A percentile compares a stretch with the other conserved stretches of the same genome.
Evolutionary conservation across 2,329 filamentous ascomycete species (phyloP).

Genomic region (Mycosphaerella sp.): DNA sequence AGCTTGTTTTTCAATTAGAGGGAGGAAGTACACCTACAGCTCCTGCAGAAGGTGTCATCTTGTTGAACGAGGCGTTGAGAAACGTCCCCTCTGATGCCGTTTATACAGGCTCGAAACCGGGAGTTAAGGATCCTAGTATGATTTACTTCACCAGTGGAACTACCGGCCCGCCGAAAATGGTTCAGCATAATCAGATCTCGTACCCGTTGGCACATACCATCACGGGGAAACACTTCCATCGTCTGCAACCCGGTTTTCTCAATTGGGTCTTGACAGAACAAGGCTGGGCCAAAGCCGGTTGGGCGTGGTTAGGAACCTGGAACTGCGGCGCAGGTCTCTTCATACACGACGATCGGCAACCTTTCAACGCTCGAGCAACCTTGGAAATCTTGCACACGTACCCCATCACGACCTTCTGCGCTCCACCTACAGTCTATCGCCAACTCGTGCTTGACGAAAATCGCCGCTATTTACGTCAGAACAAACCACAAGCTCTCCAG

Average conservation of each 20-base stretch:
- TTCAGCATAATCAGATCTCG: conserved; percentile 38
- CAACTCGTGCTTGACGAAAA: conserved; percentile 37
- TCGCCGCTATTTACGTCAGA: conserved; percentile 26
- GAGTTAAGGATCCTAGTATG: conserved; percentile 32
- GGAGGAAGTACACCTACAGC: conserved; percentile 10
- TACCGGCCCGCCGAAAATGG: conserved; percentile 40
- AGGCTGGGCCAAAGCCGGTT: conserved; percentile 42
- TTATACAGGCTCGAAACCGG: conserved; percentile 25
- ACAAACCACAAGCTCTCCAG: conserved; percentile 29
- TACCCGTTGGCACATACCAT: conserved; percentile 38
- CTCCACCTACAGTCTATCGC: conserved; percentile 39
- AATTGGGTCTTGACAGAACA: conserved; percentile 41
- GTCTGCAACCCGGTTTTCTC: conserved; percentile 34
- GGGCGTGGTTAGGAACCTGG: conserved; percentile 39
- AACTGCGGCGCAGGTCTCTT: conserved; percentile 40
- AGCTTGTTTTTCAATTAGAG: conserved; percentile 33
- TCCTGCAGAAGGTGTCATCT: conserved; percentile 20
- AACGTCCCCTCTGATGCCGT: conserved; percentile 25
- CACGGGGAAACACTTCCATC: conserved; percentile 38
- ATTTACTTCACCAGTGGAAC: conserved; percentile 40
- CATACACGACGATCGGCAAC: conserved; percentile 36
- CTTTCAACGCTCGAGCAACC: conserved; percentile 33
- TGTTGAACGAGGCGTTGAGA: conserved; percentile 27
- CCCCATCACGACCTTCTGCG: conserved; percentile 40
- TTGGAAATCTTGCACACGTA: conserved; percentile 35